phyloP scores from a whole-genome alignment of 2,329 filamentous ascomycete species.

The Coniochaeta sp. region DNA sequence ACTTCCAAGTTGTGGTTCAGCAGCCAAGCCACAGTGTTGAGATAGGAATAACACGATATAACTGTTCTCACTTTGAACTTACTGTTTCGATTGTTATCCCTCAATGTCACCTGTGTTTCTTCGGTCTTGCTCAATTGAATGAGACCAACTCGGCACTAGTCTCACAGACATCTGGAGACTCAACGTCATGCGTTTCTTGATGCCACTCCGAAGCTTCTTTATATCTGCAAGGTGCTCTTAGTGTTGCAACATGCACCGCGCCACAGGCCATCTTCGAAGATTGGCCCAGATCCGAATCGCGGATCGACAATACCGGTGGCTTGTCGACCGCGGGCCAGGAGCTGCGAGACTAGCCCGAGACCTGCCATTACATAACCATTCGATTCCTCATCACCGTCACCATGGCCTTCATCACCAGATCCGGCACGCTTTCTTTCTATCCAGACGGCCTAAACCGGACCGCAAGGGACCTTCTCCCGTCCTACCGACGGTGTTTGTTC shows the following conservation, averaged over 20 bases:
- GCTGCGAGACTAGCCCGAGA: background rate
- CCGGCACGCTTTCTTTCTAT: background rate
- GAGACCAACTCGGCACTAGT: background rate
- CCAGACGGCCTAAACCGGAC: background rate
- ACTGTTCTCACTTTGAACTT: background rate
- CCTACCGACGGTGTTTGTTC: background rate
- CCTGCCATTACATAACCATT: background rate
- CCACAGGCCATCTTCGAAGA: background rate
- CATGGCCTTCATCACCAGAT: background rate
- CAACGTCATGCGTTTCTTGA: background rate
- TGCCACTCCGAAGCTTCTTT: background rate
- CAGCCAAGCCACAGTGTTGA: background rate
- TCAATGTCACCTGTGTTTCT: background rate
- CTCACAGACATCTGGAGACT: background rate
- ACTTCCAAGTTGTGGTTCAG: background rate
- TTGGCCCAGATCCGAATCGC: background rate
- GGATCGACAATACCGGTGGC: conserved; percentile 1
- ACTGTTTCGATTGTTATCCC: background rate
- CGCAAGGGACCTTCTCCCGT: background rate
- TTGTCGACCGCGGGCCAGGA: background rate
- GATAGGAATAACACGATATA: background rate
- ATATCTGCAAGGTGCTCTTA: background rate
- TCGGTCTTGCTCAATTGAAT: background rate
- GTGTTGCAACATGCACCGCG: conserved; percentile 1
- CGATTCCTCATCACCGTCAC: background rate